Evolutionary conservation across 2,329 filamentous ascomycete genomes (phyloP).

Genomic region (Furcasterigmium sp.): DNA sequence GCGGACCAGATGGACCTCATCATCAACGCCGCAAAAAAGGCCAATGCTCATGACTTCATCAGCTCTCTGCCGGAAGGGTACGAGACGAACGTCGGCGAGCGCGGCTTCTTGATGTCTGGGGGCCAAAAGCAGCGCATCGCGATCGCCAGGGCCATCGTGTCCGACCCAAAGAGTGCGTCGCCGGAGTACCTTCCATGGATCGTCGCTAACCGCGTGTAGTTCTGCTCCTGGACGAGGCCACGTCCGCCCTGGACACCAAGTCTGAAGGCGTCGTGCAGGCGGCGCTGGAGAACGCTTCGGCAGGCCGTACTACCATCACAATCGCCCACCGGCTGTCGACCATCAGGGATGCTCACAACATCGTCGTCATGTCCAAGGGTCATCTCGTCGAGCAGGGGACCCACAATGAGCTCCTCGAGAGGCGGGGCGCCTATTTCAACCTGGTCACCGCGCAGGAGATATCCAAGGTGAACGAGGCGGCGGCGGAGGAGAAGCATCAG

Average conservation of each 20-base stretch:
- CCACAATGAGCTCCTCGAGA: conserved; percentile 72
- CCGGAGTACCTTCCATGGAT: too few species aligned
- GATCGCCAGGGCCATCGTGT: conserved; percentile 85
- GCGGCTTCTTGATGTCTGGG: conserved; percentile 86
- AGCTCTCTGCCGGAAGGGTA: conserved; percentile 78
- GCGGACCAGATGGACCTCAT: conserved; percentile 68
- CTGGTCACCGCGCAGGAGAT: conserved; percentile 88
- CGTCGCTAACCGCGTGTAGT: conserved; percentile 39
- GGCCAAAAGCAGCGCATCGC: conserved; percentile 97
- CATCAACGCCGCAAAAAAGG: conserved; percentile 76
- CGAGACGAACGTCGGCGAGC: conserved; percentile 90
- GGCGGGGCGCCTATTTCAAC: conserved; percentile 69
- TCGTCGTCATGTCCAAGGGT: conserved; percentile 85
- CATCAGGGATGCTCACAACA: conserved; percentile 90
- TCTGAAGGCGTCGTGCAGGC: conserved; percentile 93
- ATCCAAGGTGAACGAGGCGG: conserved; percentile 51
- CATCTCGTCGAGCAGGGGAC: conserved; percentile 89
- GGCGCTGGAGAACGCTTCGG: conserved; percentile 78
- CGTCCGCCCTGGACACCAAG: conserved; percentile 87
- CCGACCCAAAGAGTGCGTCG: conserved; percentile 68
- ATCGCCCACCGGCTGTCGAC: conserved; percentile 95
- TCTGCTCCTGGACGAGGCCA: conserved; percentile 90
- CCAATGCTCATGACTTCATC: conserved; percentile 94
- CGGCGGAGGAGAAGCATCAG: conserved; percentile 43
- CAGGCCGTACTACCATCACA: conserved; percentile 88